These are phyloP conservation scores for Globisporangium camurandrum DNA, from an alignment of 352 stramenopile species.

Conservation along the genomic window DNA sequence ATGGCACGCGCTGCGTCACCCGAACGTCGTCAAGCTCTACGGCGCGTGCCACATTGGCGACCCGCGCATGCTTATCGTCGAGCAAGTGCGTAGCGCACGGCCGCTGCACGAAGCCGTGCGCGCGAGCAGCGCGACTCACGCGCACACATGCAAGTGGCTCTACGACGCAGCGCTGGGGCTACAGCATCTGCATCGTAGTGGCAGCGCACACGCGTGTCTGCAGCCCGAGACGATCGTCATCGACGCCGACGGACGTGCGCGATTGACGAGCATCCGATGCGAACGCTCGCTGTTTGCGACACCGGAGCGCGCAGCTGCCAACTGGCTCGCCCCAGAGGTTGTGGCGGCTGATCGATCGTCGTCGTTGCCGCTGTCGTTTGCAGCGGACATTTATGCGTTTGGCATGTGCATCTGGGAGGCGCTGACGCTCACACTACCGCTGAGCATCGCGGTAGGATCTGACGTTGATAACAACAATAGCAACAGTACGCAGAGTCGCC, in stretches of 20 bases:
- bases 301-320: background rate
- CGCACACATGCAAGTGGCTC: conserved; percentile 6
- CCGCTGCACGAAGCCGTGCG: background rate
- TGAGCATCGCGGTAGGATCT: background rate
- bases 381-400: conserved; percentile 22
- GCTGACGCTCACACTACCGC: conserved; percentile 2
- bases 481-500: background rate
- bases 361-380: background rate
- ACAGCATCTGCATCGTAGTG: conserved; percentile 17
- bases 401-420: conserved; percentile 16
- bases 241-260: conserved; percentile 6
- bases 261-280: conserved; percentile 2
- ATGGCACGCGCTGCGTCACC: conserved; percentile 7
- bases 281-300: background rate
- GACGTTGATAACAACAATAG: background rate
- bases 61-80: background rate
- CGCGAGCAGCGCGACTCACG: background rate
- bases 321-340: conserved; percentile 18
- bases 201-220: conserved; percentile 14
- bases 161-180: conserved; percentile 18
- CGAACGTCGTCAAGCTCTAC: conserved; percentile 6
- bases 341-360: no score
- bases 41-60: background rate
- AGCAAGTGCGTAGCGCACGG: background rate
- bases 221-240: conserved; percentile 7